Conservation (phyloP, 805 yeast genomes). For the Barnettozyma wickerhamii region DNA sequence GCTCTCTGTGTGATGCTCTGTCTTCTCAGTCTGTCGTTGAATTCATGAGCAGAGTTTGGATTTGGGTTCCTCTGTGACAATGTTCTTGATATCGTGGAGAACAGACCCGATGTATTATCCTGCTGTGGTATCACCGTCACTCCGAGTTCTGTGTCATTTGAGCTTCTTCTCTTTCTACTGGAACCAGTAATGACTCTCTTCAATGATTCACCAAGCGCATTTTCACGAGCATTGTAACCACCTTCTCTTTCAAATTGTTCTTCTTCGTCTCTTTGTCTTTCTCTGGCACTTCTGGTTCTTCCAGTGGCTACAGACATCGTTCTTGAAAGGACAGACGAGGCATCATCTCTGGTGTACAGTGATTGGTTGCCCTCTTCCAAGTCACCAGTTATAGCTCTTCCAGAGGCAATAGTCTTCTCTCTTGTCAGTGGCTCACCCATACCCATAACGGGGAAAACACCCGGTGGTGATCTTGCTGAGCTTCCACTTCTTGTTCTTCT, state of each 20-base stretch:
- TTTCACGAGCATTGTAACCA: constrained; percentile 30
- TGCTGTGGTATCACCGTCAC: constrained; percentile 4
- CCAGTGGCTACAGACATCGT: constrained; percentile 9
- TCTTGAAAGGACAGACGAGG: constrained; percentile 13
- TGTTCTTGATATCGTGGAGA: constrained; percentile 20
- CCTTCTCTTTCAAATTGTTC: constrained; percentile 24
- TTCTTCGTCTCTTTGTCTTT: constrained; percentile 25
- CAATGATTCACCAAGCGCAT: constrained; percentile 31
- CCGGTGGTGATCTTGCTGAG: constrained; percentile 54
- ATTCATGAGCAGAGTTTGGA: constrained; percentile 26
- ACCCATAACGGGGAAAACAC: constrained; percentile 76
- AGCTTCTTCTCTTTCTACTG: background rate
- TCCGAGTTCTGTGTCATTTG: constrained; percentile 16
- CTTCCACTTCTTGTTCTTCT: background rate
- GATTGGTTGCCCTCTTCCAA: constrained; percentile 4
- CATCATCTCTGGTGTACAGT: constrained; percentile 8
- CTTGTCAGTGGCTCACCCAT: constrained; percentile 63
- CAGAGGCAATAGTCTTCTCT: constrained; percentile 53
- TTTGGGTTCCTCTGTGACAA: constrained; percentile 18
- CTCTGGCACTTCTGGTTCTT: constrained; percentile 8
- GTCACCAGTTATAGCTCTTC: constrained; percentile 15
- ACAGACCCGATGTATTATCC: constrained; percentile 5
- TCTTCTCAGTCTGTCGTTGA: constrained; percentile 29
- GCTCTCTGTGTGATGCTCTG: constrained; percentile 39
- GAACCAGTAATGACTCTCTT: constrained; percentile 27